phyloP scores from a whole-genome alignment of 2,329 filamentous ascomycete species.

The Arachnomyces sp. region DNA sequence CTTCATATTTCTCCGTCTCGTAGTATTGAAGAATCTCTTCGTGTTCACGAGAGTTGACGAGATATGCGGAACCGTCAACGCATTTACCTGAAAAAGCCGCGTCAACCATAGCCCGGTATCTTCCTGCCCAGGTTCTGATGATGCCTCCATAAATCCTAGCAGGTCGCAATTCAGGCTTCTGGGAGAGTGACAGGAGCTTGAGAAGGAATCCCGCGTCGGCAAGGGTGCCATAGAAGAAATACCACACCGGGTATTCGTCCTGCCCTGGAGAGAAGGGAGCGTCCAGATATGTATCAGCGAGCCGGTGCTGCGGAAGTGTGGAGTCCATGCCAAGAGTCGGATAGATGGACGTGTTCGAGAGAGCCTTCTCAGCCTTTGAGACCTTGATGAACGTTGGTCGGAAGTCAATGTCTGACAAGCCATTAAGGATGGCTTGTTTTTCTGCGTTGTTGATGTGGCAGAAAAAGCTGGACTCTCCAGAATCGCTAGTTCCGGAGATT shows the following conservation, averaged over 20 bases:
- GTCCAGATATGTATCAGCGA: background rate
- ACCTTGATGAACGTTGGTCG: conserved; percentile 23
- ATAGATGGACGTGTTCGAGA: conserved; percentile 15
- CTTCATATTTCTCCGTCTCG: conserved; percentile 34
- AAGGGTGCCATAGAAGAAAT: conserved; percentile 39
- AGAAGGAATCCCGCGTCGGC: conserved; percentile 21
- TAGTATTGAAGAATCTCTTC: conserved; percentile 29
- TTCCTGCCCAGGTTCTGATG: conserved; percentile 29
- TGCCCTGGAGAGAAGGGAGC: conserved; percentile 14
- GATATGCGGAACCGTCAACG: conserved; percentile 25
- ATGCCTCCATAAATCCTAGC: conserved; percentile 24
- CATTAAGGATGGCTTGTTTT: conserved; percentile 11
- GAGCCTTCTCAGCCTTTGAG: conserved; percentile 19
- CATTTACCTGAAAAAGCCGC: conserved; percentile 4
- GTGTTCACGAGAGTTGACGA: conserved; percentile 19
- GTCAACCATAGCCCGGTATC: conserved; percentile 34
- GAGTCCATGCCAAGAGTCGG: conserved; percentile 18
- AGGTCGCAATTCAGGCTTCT: conserved; percentile 16
- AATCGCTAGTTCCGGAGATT: conserved; percentile 12
- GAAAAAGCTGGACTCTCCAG: conserved; percentile 14
- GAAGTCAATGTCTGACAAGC: conserved; percentile 9
- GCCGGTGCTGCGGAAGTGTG: conserved; percentile 23
- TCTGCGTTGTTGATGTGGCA: conserved; percentile 15
- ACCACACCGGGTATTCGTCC: conserved; percentile 32
- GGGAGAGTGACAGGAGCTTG: conserved; percentile 18